Base-by-base conservation (phyloP, 108 stramenopile genomes). In the Seminavis robusta region DNA sequence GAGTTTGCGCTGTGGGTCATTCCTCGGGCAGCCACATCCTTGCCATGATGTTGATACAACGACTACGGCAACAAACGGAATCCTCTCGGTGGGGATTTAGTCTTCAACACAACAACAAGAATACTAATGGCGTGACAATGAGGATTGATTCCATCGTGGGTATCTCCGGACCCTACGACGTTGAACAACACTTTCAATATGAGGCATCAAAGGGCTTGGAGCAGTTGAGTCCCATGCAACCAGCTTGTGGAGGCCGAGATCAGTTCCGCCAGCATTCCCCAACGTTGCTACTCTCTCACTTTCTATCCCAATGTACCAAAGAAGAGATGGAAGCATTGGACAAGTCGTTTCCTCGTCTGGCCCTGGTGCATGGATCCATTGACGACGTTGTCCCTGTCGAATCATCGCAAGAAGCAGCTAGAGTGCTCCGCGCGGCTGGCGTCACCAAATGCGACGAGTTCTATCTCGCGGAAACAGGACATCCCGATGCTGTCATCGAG, bases 361-460 rank as follows among this genome's bases (percentile, higher is more conserved):
- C 84, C 1, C 55, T 92, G 4, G 23, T 92, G n/a, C 90, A 92
- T 67, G 86, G 90, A 32, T 73, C 84, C 24, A 86, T 88, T 54
- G 90, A 92, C 55, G 50, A 75, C 13, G 81, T 80, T 2, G 90
- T 92, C 24, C 90, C 90, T 3, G 83, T 88, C 58, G 86, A 86
- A 7, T 56, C 84, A 24, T 86, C 86, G 7, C 37, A 71, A 7
- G 86, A 92, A 60, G 83, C 83, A 19, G 86, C 82, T 0, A 58
- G 61, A 23, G 56, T 63, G 2, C 41, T 92, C 33, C 60, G 69
- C 28, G 40, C 63, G 33, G 86, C 80, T 52, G 86, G 86, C 2
- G 34, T 81, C 32, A 23, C 36, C 3, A n/a, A 54, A 3, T 69
- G 68, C 36, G 60, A 86, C 20, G 84, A 92, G 63, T 33, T 76